Base-by-base conservation (phyloP, 768 basidiomycete genomes). In the Solioccasus polychromus region DNA sequence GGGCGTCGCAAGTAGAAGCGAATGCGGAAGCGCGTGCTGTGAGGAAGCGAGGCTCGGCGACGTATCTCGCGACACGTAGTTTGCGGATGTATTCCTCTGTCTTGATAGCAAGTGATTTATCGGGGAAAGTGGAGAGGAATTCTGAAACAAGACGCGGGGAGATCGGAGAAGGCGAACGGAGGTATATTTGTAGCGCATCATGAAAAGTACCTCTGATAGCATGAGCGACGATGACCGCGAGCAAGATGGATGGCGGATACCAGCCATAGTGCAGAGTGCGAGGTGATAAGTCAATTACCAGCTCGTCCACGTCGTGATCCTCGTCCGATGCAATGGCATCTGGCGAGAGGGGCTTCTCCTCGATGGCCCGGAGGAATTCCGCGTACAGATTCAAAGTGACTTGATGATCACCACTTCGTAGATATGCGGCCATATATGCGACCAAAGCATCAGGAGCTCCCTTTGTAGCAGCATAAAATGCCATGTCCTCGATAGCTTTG, bases 181-280 rank as follows among this genome's bases (percentile, higher is more conserved):
- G 51, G 47, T 67, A 79, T 5, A 61, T 57, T 34, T 64, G 62
- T 37, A 88, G 57, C 3, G 85, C 83, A 25, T 62, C 71, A n/a
- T 65, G 55, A 52, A 89, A 87, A n/a, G 74, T 70, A 55, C 78
- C 67, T 24, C 70, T 64, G 59, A 80, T 74, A 4, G 83, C 82
- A 59, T 80, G 67, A 14, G 88, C 88, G 18, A 78, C 69, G n/a
- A 79, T 65, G 6, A 71, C 80, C 10, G 72, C 71, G 25, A 84
- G 69, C 20, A 85, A 64, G 25, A 82, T 48, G n/a, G 70, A 41
- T 52, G 69, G 44, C 3, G 55, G 60, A 9, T 49, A 51, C 11
- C 35, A 25, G 19, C 40, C 32, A 48, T 51, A 47, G 39, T 48
- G 19, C 45, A 44, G 39, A 4, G 52, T 45, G 29, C 52, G 48